A percentile compares a stretch with the other conserved stretches of the same genome.
These are phyloP conservation scores for Fomitopsis betulina DNA, from an alignment of 1,284 basidiomycete genomes.

Conservation along the genomic window DNA sequence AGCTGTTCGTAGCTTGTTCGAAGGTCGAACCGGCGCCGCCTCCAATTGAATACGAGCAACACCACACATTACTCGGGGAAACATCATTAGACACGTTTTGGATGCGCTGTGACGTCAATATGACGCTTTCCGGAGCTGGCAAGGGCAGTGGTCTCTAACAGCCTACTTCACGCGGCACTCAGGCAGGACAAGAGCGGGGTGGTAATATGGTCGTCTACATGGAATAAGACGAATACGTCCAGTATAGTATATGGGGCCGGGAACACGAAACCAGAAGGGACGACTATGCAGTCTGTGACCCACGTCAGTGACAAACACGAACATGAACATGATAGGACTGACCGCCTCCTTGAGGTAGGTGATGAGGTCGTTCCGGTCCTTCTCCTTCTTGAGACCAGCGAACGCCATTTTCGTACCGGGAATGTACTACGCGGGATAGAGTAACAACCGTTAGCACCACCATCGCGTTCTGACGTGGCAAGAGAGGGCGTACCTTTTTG, in stretches of 20 bases:
- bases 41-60: neutral
- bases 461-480: conserved; percentile 15
- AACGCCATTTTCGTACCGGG: conserved; percentile 98
- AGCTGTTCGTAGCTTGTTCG: no score
- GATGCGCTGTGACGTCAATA: neutral
- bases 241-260: conserved; percentile 9
- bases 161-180: neutral
- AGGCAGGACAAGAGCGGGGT: neutral
- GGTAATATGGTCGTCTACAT: conserved; percentile 22
- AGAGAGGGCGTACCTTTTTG: conserved; percentile 73
- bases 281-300: conserved; percentile 17
- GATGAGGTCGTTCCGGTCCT: conserved; percentile 90
- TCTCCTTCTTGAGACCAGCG: conserved; percentile 95
- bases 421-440: conserved; percentile 62
- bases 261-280: neutral
- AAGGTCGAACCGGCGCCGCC: no score
- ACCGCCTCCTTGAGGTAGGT: conserved; percentile 74
- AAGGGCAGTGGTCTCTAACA: no score
- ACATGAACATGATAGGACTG: conserved; percentile 16
- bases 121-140: neutral
- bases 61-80: no score
- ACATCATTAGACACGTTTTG: neutral
- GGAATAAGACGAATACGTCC: conserved; percentile 17
- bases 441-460: neutral
- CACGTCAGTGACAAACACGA: neutral